Percentiles rank a stretch among this genome's conserved stretches.
Evolutionary conservation across 768 basidiomycete species (phyloP).

Genomic region (Sarcomyxa edulis): DNA sequence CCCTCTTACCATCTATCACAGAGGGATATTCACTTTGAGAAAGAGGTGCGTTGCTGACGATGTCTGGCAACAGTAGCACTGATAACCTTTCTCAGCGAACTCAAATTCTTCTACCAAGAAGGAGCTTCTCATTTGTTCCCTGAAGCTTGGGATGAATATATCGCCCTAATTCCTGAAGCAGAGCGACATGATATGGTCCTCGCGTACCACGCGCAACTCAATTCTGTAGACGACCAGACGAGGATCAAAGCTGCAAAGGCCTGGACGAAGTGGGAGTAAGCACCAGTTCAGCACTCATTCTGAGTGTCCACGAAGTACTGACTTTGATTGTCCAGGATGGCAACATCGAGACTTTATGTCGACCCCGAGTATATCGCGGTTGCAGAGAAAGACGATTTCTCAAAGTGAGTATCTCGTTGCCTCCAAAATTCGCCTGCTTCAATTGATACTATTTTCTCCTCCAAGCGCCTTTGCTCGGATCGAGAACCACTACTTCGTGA

Average conservation of each 20-base stretch:
- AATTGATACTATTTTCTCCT: background rate
- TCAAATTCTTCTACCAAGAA: slow-evolving; percentile 90
- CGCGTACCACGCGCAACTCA: slow-evolving; percentile 80
- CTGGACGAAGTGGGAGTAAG: slow-evolving; percentile 90
- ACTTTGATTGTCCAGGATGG: slow-evolving; percentile 50
- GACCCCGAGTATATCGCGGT: slow-evolving; percentile 63
- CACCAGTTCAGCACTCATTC: too few relatives aligned
- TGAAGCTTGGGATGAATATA: slow-evolving; percentile 87
- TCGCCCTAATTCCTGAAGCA: slow-evolving; percentile 72
- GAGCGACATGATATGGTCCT: slow-evolving; percentile 73
- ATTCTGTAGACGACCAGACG: slow-evolving; percentile 59
- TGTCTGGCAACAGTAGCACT: background rate
- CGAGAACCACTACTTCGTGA: slow-evolving; percentile 88
- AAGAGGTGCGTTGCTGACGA: slow-evolving; percentile 47
- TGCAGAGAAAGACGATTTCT: slow-evolving; percentile 68
- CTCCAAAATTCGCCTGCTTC: background rate
- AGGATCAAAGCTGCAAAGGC: slow-evolving; percentile 70
- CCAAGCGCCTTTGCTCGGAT: slow-evolving; percentile 80
- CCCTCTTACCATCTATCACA: slow-evolving; percentile 17
- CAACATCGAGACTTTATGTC: slow-evolving; percentile 67
- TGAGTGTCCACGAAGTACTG: too few relatives aligned
- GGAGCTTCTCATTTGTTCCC: slow-evolving; percentile 80
- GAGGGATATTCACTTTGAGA: slow-evolving; percentile 84
- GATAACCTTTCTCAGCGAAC: slow-evolving; percentile 47
- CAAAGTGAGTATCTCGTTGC: slow-evolving; percentile 44